phyloP scores from a whole-genome alignment of 2,329 filamentous ascomycete species.

The Fusarium pseudonygamai region DNA sequence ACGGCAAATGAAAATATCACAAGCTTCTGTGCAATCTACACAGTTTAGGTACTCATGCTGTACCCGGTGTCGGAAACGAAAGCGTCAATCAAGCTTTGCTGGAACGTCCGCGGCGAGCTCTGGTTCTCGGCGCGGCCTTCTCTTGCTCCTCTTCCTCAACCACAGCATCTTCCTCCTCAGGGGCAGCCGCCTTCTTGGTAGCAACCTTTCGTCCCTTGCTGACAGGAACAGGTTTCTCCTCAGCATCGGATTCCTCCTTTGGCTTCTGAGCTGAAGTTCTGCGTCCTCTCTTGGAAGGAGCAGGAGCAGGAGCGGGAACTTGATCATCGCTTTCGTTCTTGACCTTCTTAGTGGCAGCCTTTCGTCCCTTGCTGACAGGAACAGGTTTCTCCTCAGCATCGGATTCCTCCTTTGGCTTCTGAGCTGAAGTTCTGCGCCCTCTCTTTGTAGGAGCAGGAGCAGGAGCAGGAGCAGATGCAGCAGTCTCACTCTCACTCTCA shows the following conservation, averaged over 20 bases:
- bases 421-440: conserved; percentile 25
- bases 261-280: conserved; percentile 24
- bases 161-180: conserved; percentile 26
- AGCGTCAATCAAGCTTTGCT: conserved; percentile 33
- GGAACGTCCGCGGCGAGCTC: conserved; percentile 40
- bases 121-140: conserved; percentile 48
- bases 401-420: conserved; percentile 29
- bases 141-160: conserved; percentile 30
- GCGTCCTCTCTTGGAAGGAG: conserved; percentile 44
- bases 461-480: conserved; percentile 33
- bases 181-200: conserved; percentile 23
- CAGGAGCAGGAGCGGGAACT: conserved; percentile 26
- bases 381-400: conserved; percentile 24
- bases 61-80: neutral
- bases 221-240: conserved; percentile 25
- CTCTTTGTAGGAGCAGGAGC: conserved; percentile 46
- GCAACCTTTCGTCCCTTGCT: conserved; percentile 26
- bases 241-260: conserved; percentile 24
- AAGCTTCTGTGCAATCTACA: neutral
- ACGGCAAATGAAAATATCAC: neutral
- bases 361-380: conserved; percentile 26
- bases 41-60: neutral
- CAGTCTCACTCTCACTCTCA: conserved; percentile 33
- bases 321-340: neutral
- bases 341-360: conserved; percentile 30